Percentiles rank a stretch among this genome's conserved stretches.
phyloP scores from a whole-genome alignment of 2,329 filamentous ascomycete genomes.

The Pezicula neosporulosa region DNA sequence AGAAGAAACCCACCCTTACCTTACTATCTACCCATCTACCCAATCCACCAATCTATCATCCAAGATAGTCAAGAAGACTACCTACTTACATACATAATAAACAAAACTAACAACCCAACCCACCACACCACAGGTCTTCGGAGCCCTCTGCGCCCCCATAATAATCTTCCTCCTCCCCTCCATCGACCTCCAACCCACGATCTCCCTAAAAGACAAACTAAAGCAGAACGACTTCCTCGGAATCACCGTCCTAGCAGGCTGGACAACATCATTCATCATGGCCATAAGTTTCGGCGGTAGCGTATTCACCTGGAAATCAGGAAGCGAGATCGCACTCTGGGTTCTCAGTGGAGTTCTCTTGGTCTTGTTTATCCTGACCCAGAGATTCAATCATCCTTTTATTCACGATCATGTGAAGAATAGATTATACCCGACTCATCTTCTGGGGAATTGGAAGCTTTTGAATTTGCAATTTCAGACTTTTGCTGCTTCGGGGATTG shows the following conservation, averaged over 20 bases:
- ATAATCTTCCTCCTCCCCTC: slow-evolving; percentile 33
- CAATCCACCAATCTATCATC: too few species aligned
- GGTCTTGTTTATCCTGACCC: neutral
- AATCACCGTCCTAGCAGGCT: slow-evolving; percentile 37
- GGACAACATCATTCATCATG: slow-evolving; percentile 40
- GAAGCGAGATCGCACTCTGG: slow-evolving; percentile 15
- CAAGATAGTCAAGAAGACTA: too few species aligned
- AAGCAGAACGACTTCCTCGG: slow-evolving; percentile 42
- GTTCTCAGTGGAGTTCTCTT: slow-evolving; percentile 38
- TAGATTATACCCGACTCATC: slow-evolving; percentile 3
- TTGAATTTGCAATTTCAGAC: slow-evolving; percentile 38
- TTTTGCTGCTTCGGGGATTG: slow-evolving; percentile 23
- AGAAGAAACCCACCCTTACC: too few species aligned
- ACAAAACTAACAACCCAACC: too few species aligned
- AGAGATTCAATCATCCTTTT: slow-evolving; percentile 14
- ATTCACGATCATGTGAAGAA: neutral
- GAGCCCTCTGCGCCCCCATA: slow-evolving; percentile 35
- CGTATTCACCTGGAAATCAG: slow-evolving; percentile 19
- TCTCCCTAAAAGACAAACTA: slow-evolving; percentile 1
- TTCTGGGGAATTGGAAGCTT: slow-evolving; percentile 29
- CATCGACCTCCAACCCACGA: slow-evolving; percentile 3
- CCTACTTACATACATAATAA: too few species aligned
- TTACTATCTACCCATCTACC: too few species aligned
- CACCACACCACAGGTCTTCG: slow-evolving; percentile 27
- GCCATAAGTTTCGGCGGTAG: slow-evolving; percentile 48